Conservation (phyloP, 306 rosid genomes). For the Abrus pulchellus region DNA sequence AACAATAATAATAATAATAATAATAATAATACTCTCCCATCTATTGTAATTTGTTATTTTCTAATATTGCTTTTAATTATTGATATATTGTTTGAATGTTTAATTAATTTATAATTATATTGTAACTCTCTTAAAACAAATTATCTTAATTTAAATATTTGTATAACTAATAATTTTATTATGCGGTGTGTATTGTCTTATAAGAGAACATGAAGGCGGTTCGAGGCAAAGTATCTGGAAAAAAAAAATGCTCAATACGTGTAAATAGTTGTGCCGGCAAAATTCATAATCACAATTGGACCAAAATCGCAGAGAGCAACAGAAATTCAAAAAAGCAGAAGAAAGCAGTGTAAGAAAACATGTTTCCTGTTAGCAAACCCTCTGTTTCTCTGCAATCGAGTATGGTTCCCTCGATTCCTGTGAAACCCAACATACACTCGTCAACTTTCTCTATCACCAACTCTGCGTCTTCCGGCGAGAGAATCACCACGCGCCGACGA, state of each 20-base stretch:
- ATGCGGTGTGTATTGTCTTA: neutral
- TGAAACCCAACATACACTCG: slow-evolving; percentile 41
- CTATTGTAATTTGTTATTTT: too few species aligned
- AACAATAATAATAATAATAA: too few species aligned
- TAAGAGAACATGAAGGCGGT: neutral
- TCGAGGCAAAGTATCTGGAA: slow-evolving; percentile 23
- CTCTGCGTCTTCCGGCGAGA: slow-evolving; percentile 59
- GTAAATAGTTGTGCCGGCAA: slow-evolving; percentile 23
- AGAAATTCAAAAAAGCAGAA: slow-evolving; percentile 41
- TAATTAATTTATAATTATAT: too few species aligned
- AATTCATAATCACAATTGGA: slow-evolving; percentile 20
- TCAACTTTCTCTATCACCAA: slow-evolving; percentile 47
- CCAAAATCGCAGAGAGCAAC: slow-evolving; percentile 19
- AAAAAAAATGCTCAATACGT: neutral
- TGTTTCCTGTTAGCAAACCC: slow-evolving; percentile 50
- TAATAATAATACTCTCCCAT: too few species aligned
- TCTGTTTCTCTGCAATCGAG: slow-evolving; percentile 49
- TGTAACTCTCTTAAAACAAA: too few species aligned
- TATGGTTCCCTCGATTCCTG: slow-evolving; percentile 30
- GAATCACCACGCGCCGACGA: slow-evolving; percentile 52
- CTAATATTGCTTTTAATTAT: too few species aligned
- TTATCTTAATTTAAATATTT: too few species aligned
- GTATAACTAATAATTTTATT: too few species aligned
- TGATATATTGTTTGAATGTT: too few species aligned
- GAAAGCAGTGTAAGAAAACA: slow-evolving; percentile 13